Evolutionary conservation across 2,329 filamentous ascomycete species (phyloP), one percentile per base, ranked within the genome.

Genomic region (Colletotrichum cereale): DNA sequence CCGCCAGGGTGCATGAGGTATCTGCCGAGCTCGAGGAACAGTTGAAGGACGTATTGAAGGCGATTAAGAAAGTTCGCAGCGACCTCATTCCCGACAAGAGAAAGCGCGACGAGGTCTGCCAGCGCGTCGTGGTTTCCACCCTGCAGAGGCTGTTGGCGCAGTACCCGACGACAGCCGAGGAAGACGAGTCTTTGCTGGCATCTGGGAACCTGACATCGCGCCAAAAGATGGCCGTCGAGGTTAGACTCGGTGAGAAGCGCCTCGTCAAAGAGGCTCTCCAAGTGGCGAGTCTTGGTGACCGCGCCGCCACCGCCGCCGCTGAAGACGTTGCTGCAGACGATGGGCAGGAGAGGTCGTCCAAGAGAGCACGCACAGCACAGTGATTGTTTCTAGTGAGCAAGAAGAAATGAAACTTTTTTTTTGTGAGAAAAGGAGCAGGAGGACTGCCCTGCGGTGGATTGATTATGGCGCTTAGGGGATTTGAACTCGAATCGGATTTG

Each of bases 211-310:
- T 84, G 8, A 73, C 73, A 3, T 75, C 81, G 38, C 82, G 86
- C 61, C 79, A 79, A 18, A 83, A 81, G 53, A 92, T 93, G 90
- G 93, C 93, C 0, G 77, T 90, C 29, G 83, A 88, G 62, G 91
- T 95, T 44, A 87, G 93, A 71, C 81, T 91, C 3, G 93, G 93
- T 18, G 93, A 96, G 81, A 94, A 94, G 79, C 85, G 86, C 75
- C 83, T 95, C 7, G 78, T 95, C 31, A 81, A 84, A 66, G 85
- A 89, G 76, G 84, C 90, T 1, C 69, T 72, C 11, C 61, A 63
- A 24, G 75, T 80, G 18, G 73, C 80, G 58, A 80, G 79, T 74
- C 78, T 18, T 24, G 36, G 55, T n/a, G n/a, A 50, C 34, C 4
- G 34, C 34, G 34, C 63, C 29, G 71, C 83, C 34, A 29, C 63